Conservation (phyloP, 2,329 filamentous ascomycete species). For the Coniochaeta hoffmannii region DNA sequence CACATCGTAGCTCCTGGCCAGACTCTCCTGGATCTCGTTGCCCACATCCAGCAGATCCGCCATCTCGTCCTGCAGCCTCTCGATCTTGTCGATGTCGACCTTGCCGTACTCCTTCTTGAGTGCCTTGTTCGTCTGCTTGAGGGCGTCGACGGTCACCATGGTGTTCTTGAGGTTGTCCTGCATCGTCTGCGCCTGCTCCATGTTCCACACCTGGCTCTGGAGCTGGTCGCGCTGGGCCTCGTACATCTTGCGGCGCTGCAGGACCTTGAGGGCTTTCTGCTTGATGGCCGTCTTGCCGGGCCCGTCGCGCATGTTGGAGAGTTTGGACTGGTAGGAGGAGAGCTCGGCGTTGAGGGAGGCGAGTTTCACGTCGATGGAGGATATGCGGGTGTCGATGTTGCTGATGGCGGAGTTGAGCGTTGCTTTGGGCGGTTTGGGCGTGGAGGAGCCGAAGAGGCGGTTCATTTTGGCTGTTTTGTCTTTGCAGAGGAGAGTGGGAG, state of each 20-base stretch:
- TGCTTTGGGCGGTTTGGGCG: slow-evolving; percentile 81
- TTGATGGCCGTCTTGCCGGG: slow-evolving; percentile 90
- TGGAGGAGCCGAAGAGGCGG: slow-evolving; percentile 78
- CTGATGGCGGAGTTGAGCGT: slow-evolving; percentile 75
- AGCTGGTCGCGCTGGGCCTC: slow-evolving; percentile 91
- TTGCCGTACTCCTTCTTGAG: slow-evolving; percentile 93
- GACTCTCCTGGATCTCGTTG: slow-evolving; percentile 95
- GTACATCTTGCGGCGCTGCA: slow-evolving; percentile 90
- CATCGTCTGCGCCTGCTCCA: slow-evolving; percentile 98
- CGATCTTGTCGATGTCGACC: slow-evolving; percentile 95
- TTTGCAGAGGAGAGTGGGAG: background rate
- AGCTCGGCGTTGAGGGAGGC: slow-evolving; percentile 88
- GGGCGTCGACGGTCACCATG: slow-evolving; percentile 95
- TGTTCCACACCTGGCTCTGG: slow-evolving; percentile 93
- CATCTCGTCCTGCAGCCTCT: slow-evolving; percentile 98
- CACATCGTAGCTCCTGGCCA: slow-evolving; percentile 85
- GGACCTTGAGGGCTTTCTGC: slow-evolving; percentile 87
- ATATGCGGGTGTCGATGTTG: slow-evolving; percentile 78
- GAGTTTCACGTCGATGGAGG: slow-evolving; percentile 89
- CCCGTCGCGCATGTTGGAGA: slow-evolving; percentile 89
- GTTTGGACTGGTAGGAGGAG: slow-evolving; percentile 76
- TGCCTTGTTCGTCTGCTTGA: slow-evolving; percentile 94
- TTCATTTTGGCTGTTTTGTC: slow-evolving; percentile 57
- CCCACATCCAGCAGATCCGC: slow-evolving; percentile 94
- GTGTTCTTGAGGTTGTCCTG: slow-evolving; percentile 98